Percentiles rank a stretch among this genome's conserved stretches.
These are phyloP conservation scores for Trichoderma sp. DNA, from an alignment of 2,329 filamentous ascomycete genomes.

Conservation along the genomic window DNA sequence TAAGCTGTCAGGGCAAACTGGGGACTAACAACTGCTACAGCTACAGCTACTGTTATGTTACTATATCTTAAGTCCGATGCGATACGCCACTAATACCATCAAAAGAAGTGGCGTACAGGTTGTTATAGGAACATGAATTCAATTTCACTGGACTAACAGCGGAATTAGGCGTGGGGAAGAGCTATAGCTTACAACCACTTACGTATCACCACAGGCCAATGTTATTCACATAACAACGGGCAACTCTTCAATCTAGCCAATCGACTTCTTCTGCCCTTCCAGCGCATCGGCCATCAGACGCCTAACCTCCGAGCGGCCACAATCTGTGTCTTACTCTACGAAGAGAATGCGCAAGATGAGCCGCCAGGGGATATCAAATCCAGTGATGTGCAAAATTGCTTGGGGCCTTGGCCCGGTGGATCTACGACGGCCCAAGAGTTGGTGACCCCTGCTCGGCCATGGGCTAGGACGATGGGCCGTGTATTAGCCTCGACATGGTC, in stretches of 20 bases:
- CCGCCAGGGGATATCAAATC: background rate
- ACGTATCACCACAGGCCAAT: background rate
- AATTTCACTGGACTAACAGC: background rate
- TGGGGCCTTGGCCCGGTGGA: background rate
- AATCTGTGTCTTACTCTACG: background rate
- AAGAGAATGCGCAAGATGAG: too few relatives aligned
- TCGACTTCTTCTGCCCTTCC: background rate
- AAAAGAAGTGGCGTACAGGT: background rate
- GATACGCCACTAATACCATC: background rate
- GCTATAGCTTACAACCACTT: background rate
- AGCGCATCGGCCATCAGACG: background rate
- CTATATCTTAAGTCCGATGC: background rate
- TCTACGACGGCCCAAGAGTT: conserved; percentile 8
- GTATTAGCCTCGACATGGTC: background rate
- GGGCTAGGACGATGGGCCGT: background rate
- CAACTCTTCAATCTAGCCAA: background rate
- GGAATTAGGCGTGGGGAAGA: background rate
- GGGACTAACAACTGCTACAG: too few relatives aligned
- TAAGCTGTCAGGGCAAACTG: background rate
- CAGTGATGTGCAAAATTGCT: background rate
- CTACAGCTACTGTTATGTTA: too few relatives aligned
- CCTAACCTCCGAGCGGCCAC: background rate
- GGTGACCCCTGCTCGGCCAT: conserved; percentile 6
- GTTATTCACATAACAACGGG: background rate
- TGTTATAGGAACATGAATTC: background rate